Base-by-base conservation (phyloP, 2,329 filamentous ascomycete species). In the Alternaria brassicicola region DNA sequence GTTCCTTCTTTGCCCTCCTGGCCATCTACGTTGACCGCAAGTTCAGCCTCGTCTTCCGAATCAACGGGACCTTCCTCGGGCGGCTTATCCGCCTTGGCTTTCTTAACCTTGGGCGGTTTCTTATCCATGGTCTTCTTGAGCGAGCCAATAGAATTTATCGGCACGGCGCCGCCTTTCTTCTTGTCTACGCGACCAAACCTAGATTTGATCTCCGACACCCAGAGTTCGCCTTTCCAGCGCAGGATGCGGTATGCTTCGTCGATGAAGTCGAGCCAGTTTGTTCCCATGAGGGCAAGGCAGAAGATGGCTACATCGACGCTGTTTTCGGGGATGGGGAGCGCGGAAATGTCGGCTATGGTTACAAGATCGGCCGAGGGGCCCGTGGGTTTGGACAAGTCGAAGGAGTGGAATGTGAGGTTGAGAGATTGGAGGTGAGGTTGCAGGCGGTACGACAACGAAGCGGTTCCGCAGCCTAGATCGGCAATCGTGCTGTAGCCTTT, bases 211-310 rank as follows among this genome's bases (percentile, higher is more conserved):
- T 99, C 95, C 46, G 92, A 91, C 50, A 99, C 86, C 95, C 95
- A 99, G 52, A 97, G 88, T 82, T 99, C 95, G 66, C 95, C 95
- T 73, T 95, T 94, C 86, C 93, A 93, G 73, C 92, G 89, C 61
- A 99, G 85, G 50, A 98, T 84, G 52, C 95, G 89, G 82, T 92
- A 96, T 13, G 94, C 94, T 80, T 99, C 95, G 79, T 98, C 95
- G 70, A 99, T 86, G 76, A 99, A 98, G 69, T 92, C 89, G 52
- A 96, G 86, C 94, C 95, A 99, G 80, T 99, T 99, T 54, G 95
- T 99, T 73, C 95, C 95, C 95, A 99, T 99, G 58, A 99, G 86
- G 48, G 94, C 95, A 30, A 99, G 85, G 78, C 95, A 99, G 82
- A 98, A 98, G 67, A 99, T 89, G 47, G 91, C 91, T 5, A 99